Conservation (phyloP, 2,329 filamentous ascomycete genomes). For the Epichloe aotearoae region DNA sequence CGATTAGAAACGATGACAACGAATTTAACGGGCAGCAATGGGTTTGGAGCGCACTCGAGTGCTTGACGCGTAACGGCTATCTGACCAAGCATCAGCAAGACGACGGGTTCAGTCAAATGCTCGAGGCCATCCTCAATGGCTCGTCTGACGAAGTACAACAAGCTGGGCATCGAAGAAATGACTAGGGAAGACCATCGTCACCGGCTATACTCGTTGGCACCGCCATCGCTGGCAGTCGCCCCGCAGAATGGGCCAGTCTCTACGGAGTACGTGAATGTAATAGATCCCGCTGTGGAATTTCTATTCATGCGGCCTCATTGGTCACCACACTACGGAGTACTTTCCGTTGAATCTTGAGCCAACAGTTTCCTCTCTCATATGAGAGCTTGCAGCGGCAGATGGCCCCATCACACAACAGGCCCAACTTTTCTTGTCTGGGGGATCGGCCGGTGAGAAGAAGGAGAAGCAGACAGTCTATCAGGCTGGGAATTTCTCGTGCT, state of each 20-base stretch:
- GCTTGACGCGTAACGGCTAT: constrained; percentile 3
- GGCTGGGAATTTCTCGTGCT: background rate
- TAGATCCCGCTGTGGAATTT: no score
- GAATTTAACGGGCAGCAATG: constrained; percentile 9
- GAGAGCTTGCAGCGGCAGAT: background rate
- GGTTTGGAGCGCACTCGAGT: constrained; percentile 6
- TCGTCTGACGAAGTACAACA: constrained; percentile 8
- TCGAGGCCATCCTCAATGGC: constrained; percentile 8
- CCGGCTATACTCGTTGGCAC: background rate
- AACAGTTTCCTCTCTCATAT: background rate
- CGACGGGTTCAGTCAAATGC: constrained; percentile 7
- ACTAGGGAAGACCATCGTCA: background rate
- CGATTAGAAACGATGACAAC: constrained; percentile 5
- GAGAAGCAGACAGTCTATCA: background rate
- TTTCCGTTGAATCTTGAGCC: background rate
- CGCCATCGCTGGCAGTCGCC: background rate
- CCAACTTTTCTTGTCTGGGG: background rate
- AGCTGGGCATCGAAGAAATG: background rate
- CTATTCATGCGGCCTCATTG: no score
- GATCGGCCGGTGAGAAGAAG: background rate
- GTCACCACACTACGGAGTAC: no score
- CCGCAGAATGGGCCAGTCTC: background rate
- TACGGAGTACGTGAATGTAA: background rate
- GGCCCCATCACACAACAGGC: background rate
- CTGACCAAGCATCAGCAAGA: constrained; percentile 6